Evolutionary conservation across 176 grass and related monocot species (phyloP).

Genomic region (Rhynchospora tenuis): DNA sequence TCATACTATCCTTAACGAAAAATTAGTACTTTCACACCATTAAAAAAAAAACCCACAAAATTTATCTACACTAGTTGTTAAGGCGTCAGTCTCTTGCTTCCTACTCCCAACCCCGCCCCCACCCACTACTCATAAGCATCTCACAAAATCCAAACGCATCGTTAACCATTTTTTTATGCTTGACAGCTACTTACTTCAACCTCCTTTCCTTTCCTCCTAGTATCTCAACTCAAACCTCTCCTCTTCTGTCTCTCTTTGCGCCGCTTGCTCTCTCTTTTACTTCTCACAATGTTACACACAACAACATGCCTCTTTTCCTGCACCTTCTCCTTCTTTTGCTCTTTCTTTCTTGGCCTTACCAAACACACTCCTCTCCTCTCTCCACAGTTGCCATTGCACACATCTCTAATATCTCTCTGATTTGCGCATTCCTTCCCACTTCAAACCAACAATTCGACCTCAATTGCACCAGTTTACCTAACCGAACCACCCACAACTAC

Average conservation of each 20-base stretch:
- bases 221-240: constrained; percentile 8
- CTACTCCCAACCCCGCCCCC: neutral
- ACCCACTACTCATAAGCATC: neutral
- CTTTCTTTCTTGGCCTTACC: neutral
- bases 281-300: neutral
- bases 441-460: constrained; percentile 31
- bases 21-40: too few species aligned
- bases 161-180: neutral
- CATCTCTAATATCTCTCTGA: constrained; percentile 36
- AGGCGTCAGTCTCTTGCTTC: too few species aligned
- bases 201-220: neutral
- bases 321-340: neutral
- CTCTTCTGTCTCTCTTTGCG: neutral
- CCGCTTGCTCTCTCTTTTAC: neutral
- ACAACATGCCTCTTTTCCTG: neutral
- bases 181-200: neutral
- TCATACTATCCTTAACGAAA: too few species aligned
- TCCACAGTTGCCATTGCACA: constrained; percentile 61
- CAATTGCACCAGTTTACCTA: constrained; percentile 50
- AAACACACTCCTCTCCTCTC: constrained; percentile 23
- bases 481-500: constrained; percentile 32
- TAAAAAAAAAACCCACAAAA: too few species aligned
- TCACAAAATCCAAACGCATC: neutral
- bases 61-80: too few species aligned
- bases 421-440: constrained; percentile 63